Evolutionary conservation across 2,329 filamentous ascomycete genomes (phyloP), one percentile per base, ranked within the genome.

Genomic region (Cadophora gregata): DNA sequence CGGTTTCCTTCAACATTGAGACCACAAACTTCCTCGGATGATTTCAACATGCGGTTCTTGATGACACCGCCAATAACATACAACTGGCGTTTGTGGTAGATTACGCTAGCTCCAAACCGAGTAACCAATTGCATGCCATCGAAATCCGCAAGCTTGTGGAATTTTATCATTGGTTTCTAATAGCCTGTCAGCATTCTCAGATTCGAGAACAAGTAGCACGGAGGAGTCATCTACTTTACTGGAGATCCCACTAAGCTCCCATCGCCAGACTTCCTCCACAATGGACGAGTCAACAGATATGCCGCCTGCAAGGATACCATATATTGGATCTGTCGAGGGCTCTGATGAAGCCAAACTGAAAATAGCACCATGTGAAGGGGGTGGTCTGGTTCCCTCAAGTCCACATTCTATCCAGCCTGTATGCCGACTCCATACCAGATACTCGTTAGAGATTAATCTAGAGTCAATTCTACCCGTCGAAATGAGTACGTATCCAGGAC

Each of bases 261-360:
- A 96, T 59, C 81, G 79, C 81, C 90, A 90, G 16, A 89, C 81
- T 65, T 89, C 86, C 50, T 84, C 80, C 24, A 87, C 79, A 16
- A 96, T 81, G 9, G 84, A 81, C 3, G 90, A 92, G 75, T 90
- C 84, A 47, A 79, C 79, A 25, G 83, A 82, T 74, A 96, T 89
- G 0, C 94, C 94, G 21, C 93, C 93, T 21, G 87, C 81, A 1
- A 96, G 72, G 1, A 95, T 77, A 0, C 93, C 93, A 64, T 83
- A 84, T 4, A 69, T 74, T 38, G n/a, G 19, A 55, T 55, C n/a
- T 7, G 56, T 5, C 50, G 70, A 77, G 47, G 71, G 72, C 53
- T 27, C 64, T 9, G 12, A 59, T 19, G 7, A 67, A 55, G 51
- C 71, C 45, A 60, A 53, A 27, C 67, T 47, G 45, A 77, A 67